A percentile compares a stretch with the other conserved stretches of the same genome.
Evolutionary conservation across 495 filamentous ascomycete species (phyloP).

Genomic region (Aspergillus kassunensis): DNA sequence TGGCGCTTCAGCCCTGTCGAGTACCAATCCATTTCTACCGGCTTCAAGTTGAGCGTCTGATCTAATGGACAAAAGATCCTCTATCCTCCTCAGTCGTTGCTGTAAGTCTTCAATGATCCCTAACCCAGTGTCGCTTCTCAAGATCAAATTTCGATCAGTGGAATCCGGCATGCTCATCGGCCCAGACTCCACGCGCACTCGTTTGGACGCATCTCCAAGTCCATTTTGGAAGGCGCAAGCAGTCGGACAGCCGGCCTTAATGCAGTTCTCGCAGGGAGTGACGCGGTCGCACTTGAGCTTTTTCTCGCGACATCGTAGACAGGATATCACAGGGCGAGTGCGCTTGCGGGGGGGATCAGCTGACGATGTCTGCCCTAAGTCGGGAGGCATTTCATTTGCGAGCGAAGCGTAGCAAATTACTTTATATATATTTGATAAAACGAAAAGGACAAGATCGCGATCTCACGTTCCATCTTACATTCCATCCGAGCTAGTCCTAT

Average conservation of each 20-base stretch:
- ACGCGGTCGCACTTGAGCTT: constrained; percentile 31
- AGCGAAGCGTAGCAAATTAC: no score
- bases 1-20: no score
- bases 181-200: background rate
- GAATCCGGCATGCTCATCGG: background rate
- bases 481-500: no score
- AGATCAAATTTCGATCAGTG: background rate
- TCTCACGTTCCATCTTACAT: no score
- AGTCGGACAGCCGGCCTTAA: constrained; percentile 16
- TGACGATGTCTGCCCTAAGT: background rate
- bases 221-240: constrained; percentile 21
- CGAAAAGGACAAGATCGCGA: no score
- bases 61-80: constrained; percentile 16
- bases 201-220: background rate
- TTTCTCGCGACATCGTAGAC: constrained; percentile 29
- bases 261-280: constrained; percentile 28
- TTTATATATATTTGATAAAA: no score
- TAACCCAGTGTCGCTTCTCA: no score
- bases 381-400: background rate
- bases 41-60: no score
- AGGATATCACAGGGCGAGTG: constrained; percentile 26
- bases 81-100: constrained; percentile 19
- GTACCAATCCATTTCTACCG: no score
- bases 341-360: constrained; percentile 19
- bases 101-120: constrained; percentile 28